phyloP scores from a whole-genome alignment of 352 stramenopile genomes.

The Phytophthora sp. region DNA sequence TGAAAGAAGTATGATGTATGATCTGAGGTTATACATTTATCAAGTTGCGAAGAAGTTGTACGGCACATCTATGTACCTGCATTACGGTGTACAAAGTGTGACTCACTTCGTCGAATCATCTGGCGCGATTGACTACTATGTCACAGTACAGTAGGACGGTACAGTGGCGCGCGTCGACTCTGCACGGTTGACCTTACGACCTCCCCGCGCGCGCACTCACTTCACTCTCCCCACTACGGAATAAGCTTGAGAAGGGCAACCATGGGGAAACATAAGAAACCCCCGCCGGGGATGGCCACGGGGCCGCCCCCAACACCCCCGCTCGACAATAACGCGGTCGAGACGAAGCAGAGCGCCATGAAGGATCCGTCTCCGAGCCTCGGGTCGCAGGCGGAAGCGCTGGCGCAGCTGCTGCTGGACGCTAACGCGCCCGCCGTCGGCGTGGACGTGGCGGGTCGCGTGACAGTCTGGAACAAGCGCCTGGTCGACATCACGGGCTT shows the following conservation, averaged over 20 bases:
- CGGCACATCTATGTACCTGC: no score
- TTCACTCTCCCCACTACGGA: constrained; percentile 9
- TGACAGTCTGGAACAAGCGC: constrained; percentile 75
- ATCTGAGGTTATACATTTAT: no score
- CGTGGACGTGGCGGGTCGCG: constrained; percentile 48
- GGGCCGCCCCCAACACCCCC: not conserved
- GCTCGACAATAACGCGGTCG: constrained; percentile 20
- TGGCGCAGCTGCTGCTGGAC: constrained; percentile 53
- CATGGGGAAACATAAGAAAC: constrained; percentile 37
- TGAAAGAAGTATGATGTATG: no score
- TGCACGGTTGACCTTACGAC: constrained; percentile 1
- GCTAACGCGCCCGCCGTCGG: constrained; percentile 72
- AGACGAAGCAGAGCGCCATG: not conserved
- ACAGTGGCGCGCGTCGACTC: not conserved
- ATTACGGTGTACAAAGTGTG: no score
- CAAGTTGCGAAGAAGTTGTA: no score
- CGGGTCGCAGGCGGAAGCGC: constrained; percentile 25
- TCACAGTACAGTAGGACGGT: no score
- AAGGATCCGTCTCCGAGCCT: constrained; percentile 6
- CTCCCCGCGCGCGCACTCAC: no score
- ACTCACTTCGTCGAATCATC: no score
- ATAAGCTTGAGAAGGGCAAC: constrained; percentile 23
- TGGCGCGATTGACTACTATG: no score
- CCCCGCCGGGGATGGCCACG: not conserved
- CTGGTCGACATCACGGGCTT: constrained; percentile 63